Evolutionary conservation across 2,329 filamentous ascomycete species (phyloP).

Genomic region (Zymoseptoria passerinii): DNA sequence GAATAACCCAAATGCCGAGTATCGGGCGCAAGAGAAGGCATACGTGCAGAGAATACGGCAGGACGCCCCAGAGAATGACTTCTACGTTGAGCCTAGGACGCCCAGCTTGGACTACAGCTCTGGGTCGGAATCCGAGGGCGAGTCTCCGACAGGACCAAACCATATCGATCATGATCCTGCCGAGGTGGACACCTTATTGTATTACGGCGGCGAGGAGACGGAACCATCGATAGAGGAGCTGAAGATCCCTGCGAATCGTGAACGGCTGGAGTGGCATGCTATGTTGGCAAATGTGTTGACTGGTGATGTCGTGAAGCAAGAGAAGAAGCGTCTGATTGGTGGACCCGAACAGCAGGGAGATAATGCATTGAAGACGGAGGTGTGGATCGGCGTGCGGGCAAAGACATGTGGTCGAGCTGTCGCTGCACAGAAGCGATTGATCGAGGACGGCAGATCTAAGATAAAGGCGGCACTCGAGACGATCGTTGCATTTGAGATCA

Average conservation of each 20-base stretch:
- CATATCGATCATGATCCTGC: conserved; percentile 76
- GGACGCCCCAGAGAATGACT: conserved; percentile 52
- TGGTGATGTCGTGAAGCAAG: conserved; percentile 92
- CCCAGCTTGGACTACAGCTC: conserved; percentile 58
- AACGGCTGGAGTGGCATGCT: conserved; percentile 92
- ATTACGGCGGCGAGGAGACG: conserved; percentile 81
- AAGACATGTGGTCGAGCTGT: conserved; percentile 76
- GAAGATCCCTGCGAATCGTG: conserved; percentile 76
- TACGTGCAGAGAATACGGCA: conserved; percentile 89
- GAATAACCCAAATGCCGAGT: conserved; percentile 62
- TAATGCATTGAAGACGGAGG: conserved; percentile 57
- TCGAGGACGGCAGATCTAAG: conserved; percentile 71
- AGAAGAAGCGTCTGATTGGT: conserved; percentile 90
- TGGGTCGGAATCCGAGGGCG: conserved; percentile 82
- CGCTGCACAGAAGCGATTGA: conserved; percentile 73
- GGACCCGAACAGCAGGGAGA: conserved; percentile 65
- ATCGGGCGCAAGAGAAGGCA: conserved; percentile 81
- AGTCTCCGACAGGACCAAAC: conserved; percentile 76
- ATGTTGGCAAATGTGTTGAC: conserved; percentile 95
- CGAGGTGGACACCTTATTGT: conserved; percentile 86
- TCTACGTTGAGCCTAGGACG: conserved; percentile 63
- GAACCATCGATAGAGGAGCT: conserved; percentile 86
- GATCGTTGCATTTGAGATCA: conserved; percentile 87
- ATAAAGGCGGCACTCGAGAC: conserved; percentile 72
- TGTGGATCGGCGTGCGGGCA: conserved; percentile 84